phyloP scores from a whole-genome alignment of 768 basidiomycete genomes.

The Suillus luteus region DNA sequence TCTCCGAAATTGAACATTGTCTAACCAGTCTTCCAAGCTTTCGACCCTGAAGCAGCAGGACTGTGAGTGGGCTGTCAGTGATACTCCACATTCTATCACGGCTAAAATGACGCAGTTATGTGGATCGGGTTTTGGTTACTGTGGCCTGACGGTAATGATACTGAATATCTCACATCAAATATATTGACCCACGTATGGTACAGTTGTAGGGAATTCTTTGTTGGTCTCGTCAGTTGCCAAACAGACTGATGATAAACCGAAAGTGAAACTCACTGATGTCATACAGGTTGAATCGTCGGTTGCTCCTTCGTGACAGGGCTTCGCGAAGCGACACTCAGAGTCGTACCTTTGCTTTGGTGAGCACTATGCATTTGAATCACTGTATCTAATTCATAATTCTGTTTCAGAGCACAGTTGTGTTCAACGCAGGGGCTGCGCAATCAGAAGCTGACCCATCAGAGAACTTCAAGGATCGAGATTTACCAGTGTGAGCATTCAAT shows the following conservation, averaged over 20 bases:
- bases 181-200: not conserved
- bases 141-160: slow-evolving; percentile 2
- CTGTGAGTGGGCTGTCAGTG: not conserved
- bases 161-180: not conserved
- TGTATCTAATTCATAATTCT: not conserved
- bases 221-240: slow-evolving; percentile 2
- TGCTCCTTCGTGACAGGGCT: not conserved
- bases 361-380: not conserved
- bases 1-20: not conserved
- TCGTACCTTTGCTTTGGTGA: not conserved
- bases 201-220: not conserved
- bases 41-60: not conserved
- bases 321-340: not conserved
- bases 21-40: not conserved
- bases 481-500: not conserved
- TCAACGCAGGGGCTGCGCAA: not conserved
- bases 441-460: not conserved
- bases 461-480: not conserved
- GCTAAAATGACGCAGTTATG: not conserved
- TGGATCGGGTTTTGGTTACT: not conserved
- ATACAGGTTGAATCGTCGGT: slow-evolving; percentile 4
- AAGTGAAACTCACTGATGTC: not conserved
- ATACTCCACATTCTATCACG: not conserved
- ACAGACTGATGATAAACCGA: not conserved
- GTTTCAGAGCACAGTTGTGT: not conserved